Conservation (phyloP, 169 alveolate species). For the Sarcocystis neurona region DNA sequence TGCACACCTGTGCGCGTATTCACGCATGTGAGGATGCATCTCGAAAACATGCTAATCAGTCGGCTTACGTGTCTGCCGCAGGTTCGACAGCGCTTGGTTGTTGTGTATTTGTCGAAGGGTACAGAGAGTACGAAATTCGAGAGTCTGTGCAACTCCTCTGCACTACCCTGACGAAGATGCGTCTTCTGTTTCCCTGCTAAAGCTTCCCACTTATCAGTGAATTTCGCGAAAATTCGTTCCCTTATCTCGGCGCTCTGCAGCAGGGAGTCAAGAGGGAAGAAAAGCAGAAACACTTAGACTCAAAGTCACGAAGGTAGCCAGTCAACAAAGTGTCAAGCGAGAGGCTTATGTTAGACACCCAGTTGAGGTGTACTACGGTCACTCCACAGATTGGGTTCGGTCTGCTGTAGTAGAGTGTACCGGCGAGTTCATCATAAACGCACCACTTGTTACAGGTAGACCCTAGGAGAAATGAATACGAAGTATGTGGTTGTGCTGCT, state of each 20-base stretch:
- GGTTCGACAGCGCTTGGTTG: conserved; percentile 8
- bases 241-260: not conserved
- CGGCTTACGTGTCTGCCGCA: conserved; percentile 6
- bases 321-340: not conserved
- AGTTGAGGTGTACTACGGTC: too few species aligned
- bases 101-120: not conserved
- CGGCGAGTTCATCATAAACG: too few species aligned
- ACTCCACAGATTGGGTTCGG: too few species aligned
- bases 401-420: too few species aligned
- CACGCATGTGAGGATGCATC: too few species aligned
- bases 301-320: not conserved
- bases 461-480: too few species aligned
- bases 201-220: not conserved
- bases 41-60: too few species aligned
- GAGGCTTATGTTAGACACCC: too few species aligned
- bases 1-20: too few species aligned
- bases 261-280: not conserved
- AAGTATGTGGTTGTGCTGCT: too few species aligned
- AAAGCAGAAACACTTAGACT: not conserved
- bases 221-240: not conserved
- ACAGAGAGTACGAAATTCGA: not conserved
- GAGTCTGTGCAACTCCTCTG: not conserved
- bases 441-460: too few species aligned
- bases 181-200: not conserved
- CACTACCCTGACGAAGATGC: not conserved